Percentiles rank a stretch among this genome's conserved stretches.
Evolutionary conservation across 371 early-diverging fungal genomes (phyloP).

Genomic region (Syncephalastrum sp.): DNA sequence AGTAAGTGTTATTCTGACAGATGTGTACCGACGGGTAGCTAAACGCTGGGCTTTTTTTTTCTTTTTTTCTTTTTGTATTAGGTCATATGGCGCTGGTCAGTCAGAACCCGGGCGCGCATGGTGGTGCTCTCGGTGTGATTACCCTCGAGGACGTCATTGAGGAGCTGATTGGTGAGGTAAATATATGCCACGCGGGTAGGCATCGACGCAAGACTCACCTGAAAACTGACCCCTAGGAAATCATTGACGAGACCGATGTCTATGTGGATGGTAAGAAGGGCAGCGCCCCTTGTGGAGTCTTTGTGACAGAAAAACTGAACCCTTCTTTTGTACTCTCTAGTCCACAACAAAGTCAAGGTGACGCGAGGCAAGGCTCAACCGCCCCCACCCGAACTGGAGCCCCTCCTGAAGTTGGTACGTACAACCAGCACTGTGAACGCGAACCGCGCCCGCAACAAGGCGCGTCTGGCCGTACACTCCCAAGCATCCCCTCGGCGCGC

Average conservation of each 20-base stretch:
- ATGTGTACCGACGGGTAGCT: background rate
- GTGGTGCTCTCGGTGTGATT: slow-evolving; percentile 81
- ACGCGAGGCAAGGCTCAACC: slow-evolving; percentile 10
- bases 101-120: slow-evolving; percentile 48
- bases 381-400: slow-evolving; percentile 6
- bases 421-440: background rate
- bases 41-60: background rate
- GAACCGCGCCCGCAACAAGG: background rate
- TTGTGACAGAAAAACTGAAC: too few species aligned
- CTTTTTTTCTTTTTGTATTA: slow-evolving; percentile 1
- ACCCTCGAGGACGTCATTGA: slow-evolving; percentile 98
- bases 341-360: slow-evolving; percentile 12
- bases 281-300: too few species aligned
- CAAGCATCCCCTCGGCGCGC: background rate
- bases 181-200: background rate
- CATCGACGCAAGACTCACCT: too few species aligned
- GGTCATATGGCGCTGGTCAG: slow-evolving; percentile 77
- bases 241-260: slow-evolving; percentile 93
- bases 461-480: background rate
- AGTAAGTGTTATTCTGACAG: slow-evolving; percentile 33
- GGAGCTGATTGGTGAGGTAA: slow-evolving; percentile 84
- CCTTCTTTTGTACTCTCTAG: slow-evolving; percentile 1
- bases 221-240: slow-evolving; percentile 51
- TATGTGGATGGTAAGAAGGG: slow-evolving; percentile 70
- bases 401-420: slow-evolving; percentile 7